Evolutionary conservation across 2,329 filamentous ascomycete genomes (phyloP).

Genomic region (Emmonsia crescens): DNA sequence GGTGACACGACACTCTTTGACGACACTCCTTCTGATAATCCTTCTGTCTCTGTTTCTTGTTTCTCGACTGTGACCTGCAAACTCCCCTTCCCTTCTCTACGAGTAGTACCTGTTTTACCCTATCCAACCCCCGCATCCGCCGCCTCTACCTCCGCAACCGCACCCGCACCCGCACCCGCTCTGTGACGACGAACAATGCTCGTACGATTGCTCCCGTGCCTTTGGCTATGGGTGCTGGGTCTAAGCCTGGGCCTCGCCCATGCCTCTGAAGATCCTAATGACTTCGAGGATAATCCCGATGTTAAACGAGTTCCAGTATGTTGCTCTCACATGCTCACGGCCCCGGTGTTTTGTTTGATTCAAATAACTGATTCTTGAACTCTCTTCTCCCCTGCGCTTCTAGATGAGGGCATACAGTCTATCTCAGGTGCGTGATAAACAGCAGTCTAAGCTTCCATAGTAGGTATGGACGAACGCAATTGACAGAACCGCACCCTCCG

Average conservation of each 20-base stretch:
- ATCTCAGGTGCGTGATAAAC: conserved; percentile 51
- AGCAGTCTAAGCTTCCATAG: conserved; percentile 3
- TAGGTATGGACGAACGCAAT: conserved; percentile 7
- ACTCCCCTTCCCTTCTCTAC: neutral
- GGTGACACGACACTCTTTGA: conserved; percentile 15
- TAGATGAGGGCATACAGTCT: conserved; percentile 83
- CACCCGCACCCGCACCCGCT: neutral
- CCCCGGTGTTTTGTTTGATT: neutral
- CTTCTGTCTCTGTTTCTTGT: conserved; percentile 1
- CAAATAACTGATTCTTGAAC: conserved; percentile 11
- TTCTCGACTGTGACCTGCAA: neutral
- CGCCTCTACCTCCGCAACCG: neutral
- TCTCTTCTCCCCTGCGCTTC: conserved; percentile 6
- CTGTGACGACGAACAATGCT: conserved; percentile 9
- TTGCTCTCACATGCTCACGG: conserved; percentile 13
- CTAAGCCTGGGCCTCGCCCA: conserved; percentile 22
- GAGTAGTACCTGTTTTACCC: neutral
- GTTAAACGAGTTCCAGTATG: conserved; percentile 57
- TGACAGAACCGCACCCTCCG: conserved; percentile 6
- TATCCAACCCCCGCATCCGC: neutral
- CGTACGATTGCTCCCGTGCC: conserved; percentile 7
- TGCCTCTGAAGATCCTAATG: conserved; percentile 16
- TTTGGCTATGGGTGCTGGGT: conserved; percentile 25
- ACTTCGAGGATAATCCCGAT: conserved; percentile 42
- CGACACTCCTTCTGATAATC: conserved; percentile 13